These are phyloP conservation scores for Rosa multiflora DNA, from an alignment of 306 rosid species.

Conservation along the genomic window DNA sequence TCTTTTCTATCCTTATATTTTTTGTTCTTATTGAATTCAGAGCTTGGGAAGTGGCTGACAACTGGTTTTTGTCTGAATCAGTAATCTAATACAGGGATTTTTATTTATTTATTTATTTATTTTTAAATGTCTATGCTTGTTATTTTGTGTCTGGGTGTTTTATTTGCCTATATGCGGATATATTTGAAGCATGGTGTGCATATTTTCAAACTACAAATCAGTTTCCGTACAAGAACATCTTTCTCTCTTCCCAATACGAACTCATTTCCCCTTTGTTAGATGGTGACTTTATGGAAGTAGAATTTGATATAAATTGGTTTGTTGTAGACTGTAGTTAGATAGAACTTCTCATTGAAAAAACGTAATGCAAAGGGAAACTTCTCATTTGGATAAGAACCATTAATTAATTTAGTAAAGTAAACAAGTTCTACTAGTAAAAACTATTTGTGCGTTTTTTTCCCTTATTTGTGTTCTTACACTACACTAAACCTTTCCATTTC, in stretches of 20 bases:
- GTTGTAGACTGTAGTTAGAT: neutral
- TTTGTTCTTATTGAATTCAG: neutral
- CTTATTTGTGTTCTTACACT: neutral
- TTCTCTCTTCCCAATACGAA: neutral
- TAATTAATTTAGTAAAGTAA: neutral
- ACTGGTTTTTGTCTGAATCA: neutral
- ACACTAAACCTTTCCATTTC: neutral
- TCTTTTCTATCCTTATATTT: neutral
- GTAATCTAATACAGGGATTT: neutral
- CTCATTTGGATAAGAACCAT: neutral
- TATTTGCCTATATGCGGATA: neutral
- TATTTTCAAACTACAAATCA: neutral
- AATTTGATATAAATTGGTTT: neutral
- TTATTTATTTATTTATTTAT: no score
- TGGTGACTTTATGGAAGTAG: neutral
- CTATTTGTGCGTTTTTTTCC: neutral
- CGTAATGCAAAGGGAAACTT: neutral
- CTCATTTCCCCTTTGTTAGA: neutral
- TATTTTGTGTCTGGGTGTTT: neutral
- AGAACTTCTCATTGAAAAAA: neutral
- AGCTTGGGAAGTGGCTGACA: neutral
- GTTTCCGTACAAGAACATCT: neutral
- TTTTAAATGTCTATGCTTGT: no score
- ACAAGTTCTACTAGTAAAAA: no score
- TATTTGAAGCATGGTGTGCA: neutral